A percentile compares a stretch with the other conserved stretches of the same genome.
Conservation (phyloP, 75 land plant species). For the Sequoiadendron giganteum region DNA sequence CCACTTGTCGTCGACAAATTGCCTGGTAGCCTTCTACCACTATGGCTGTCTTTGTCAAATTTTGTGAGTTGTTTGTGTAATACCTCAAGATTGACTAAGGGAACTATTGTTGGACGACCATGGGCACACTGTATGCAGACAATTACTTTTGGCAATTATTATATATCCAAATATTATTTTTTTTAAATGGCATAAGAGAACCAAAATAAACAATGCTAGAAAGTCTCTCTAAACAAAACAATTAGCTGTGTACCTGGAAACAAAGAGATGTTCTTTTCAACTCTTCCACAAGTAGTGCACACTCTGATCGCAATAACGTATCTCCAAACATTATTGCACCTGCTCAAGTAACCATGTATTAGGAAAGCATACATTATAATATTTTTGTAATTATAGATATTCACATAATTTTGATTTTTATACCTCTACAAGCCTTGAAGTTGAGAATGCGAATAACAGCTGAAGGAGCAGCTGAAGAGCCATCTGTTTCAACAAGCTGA, state of each 20-base stretch:
- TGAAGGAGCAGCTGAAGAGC: conserved; percentile 90
- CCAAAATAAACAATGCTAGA: background rate
- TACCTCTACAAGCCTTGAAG: conserved; percentile 96
- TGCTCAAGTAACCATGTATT: conserved; percentile 12
- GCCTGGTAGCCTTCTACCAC: background rate
- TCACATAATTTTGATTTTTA: background rate
- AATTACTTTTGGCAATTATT: background rate
- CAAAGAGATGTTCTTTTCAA: conserved; percentile 84
- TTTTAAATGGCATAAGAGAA: background rate
- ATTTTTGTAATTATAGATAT: background rate
- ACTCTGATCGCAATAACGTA: conserved; percentile 77
- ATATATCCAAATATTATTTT: background rate
- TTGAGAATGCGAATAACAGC: conserved; percentile 83
- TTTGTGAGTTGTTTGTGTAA: conserved; percentile 55
- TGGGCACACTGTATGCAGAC: conserved; percentile 86
- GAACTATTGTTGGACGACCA: conserved; percentile 96
- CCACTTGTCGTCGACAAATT: background rate
- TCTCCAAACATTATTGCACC: conserved; percentile 99
- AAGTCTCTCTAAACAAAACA: background rate
- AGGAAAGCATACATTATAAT: background rate
- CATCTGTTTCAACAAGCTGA: conserved; percentile 93
- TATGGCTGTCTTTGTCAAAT: conserved; percentile 11
- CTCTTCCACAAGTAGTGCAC: conserved; percentile 79
- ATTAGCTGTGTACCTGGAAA: conserved; percentile 64
- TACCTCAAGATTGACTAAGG: conserved; percentile 73